Percentiles rank a stretch among this genome's conserved stretches.
These are phyloP conservation scores for Sporisorium iseilematis-ciliati DNA, from an alignment of 1,284 basidiomycete genomes.

Conservation along the genomic window DNA sequence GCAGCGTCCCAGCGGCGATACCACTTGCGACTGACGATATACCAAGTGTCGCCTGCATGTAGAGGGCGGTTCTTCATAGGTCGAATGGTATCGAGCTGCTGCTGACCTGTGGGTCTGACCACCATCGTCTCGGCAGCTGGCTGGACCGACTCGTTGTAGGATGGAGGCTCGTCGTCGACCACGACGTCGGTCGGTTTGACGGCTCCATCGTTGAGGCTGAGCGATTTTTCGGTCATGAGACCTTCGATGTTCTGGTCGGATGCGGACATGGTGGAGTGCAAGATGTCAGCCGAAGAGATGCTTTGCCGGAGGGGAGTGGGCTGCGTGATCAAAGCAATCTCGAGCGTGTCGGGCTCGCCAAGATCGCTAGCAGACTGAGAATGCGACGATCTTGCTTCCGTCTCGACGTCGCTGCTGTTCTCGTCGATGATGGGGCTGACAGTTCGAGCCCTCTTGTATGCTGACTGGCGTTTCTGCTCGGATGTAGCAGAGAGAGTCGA, in stretches of 20 bases:
- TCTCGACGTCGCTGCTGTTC: constrained; percentile 50
- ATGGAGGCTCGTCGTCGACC: constrained; percentile 29
- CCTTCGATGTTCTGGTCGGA: constrained; percentile 49
- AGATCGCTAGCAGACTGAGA: constrained; percentile 42
- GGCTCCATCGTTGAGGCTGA: constrained; percentile 41
- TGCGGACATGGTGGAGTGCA: constrained; percentile 18
- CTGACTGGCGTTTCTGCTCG: constrained; percentile 13
- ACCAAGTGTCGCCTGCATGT: constrained; percentile 79
- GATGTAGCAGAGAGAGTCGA: constrained; percentile 9
- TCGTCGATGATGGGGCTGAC: constrained; percentile 55
- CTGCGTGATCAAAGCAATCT: constrained; percentile 9
- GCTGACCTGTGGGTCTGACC: constrained; percentile 34
- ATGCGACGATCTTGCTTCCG: constrained; percentile 25
- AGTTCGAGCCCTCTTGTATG: constrained; percentile 48
- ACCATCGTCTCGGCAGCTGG: not conserved
- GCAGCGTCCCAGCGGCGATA: constrained; percentile 80
- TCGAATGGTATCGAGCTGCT: constrained; percentile 37
- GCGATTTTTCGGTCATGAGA: constrained; percentile 48
- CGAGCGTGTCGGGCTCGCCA: constrained; percentile 29
- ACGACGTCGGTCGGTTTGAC: not conserved
- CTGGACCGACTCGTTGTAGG: constrained; percentile 32
- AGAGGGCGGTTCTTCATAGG: constrained; percentile 70
- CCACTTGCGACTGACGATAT: constrained; percentile 79
- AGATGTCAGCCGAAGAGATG: constrained; percentile 33
- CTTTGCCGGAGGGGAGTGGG: constrained; percentile 45